phyloP scores from a whole-genome alignment of 768 basidiomycete species.

The Neoboletus magnificus region DNA sequence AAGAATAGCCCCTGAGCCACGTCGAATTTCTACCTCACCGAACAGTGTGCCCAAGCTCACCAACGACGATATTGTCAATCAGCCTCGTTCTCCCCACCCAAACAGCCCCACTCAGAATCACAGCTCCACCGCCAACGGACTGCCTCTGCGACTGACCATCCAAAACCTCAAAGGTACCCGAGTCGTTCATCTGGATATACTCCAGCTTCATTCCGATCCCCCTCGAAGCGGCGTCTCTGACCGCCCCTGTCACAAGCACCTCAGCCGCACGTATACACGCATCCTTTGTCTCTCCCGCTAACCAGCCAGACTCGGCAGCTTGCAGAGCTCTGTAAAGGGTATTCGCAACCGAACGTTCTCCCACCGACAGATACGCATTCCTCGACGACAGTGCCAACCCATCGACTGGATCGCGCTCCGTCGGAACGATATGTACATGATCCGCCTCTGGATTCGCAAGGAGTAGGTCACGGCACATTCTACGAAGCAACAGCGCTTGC shows the following conservation, averaged over 20 bases:
- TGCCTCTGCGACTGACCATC: constrained; percentile 29
- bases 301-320: constrained; percentile 56
- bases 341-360: constrained; percentile 61
- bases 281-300: constrained; percentile 44
- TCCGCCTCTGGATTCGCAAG: constrained; percentile 70
- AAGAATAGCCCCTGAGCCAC: background rate
- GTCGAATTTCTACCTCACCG: background rate
- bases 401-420: constrained; percentile 61
- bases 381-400: constrained; percentile 87
- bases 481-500: constrained; percentile 82
- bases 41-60: constrained; percentile 32
- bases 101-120: constrained; percentile 82
- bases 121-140: constrained; percentile 32
- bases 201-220: constrained; percentile 64
- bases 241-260: constrained; percentile 36
- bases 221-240: constrained; percentile 29
- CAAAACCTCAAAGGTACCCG: constrained; percentile 67
- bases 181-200: constrained; percentile 88
- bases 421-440: constrained; percentile 85
- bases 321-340: constrained; percentile 68
- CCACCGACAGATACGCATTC: constrained; percentile 71
- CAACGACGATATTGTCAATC: constrained; percentile 90
- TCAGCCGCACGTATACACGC: constrained; percentile 47
- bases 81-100: constrained; percentile 84
- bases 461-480: constrained; percentile 75